phyloP scores from a whole-genome alignment of 2,329 filamentous ascomycete genomes.

The Ceratocystis huliohia region DNA sequence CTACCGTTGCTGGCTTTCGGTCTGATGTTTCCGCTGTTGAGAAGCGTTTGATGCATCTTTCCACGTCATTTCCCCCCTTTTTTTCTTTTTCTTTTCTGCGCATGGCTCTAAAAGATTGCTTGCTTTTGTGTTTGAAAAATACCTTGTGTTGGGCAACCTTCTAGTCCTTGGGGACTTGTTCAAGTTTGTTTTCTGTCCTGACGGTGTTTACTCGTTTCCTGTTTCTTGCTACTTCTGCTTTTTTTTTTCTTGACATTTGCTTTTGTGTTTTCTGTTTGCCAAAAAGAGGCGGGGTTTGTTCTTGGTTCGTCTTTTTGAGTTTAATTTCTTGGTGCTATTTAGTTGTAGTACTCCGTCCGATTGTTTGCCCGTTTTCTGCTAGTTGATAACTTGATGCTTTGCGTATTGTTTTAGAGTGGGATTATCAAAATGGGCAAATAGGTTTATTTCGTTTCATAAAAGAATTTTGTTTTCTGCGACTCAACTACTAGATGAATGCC shows the following conservation, averaged over 20 bases:
- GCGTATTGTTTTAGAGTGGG: conserved; percentile 1
- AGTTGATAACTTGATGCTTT: conserved; percentile 1
- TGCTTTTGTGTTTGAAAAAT: conserved; percentile 8
- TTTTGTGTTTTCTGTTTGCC: neutral
- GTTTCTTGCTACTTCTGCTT: neutral
- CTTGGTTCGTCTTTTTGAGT: neutral
- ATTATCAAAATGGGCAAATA: conserved; percentile 5
- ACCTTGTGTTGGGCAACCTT: conserved; percentile 3
- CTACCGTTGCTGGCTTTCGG: conserved; percentile 6
- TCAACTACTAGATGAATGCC: too few relatives aligned
- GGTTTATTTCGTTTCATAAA: neutral
- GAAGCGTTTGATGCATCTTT: neutral
- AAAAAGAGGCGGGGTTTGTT: neutral
- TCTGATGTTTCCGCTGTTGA: neutral
- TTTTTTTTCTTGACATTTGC: neutral
- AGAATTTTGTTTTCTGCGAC: neutral
- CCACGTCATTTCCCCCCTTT: neutral
- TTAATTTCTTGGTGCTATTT: neutral
- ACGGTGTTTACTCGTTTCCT: neutral
- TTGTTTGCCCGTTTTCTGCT: neutral
- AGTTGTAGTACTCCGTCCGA: neutral
- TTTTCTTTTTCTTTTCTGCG: neutral
- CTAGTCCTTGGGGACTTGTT: conserved; percentile 7
- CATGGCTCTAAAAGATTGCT: conserved; percentile 6
- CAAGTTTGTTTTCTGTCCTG: conserved; percentile 11